Conservation (phyloP, 306 rosid genomes). For the Acmispon strigosus region DNA sequence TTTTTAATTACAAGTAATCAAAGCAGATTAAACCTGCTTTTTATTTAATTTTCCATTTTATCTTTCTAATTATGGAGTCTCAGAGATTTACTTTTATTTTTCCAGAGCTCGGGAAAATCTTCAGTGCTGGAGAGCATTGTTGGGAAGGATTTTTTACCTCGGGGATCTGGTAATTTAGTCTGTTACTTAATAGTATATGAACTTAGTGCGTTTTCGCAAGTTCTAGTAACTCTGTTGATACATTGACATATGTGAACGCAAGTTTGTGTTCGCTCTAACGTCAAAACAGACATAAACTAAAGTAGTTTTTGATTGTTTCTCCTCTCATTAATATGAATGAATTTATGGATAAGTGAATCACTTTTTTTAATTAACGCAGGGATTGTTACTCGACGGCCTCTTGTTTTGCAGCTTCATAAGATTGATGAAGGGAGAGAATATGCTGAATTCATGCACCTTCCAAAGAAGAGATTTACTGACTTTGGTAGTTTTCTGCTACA, state of each 20-base stretch:
- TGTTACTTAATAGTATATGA: not conserved
- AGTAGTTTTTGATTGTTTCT: not conserved
- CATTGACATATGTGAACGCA: no score
- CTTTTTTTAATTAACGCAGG: slow-evolving; percentile 38
- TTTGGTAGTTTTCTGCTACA: slow-evolving; percentile 48
- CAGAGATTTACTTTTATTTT: not conserved
- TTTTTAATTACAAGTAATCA: no score
- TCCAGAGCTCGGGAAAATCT: slow-evolving; percentile 94
- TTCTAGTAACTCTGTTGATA: no score
- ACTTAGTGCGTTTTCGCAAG: no score
- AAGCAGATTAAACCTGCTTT: no score
- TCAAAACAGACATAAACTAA: no score
- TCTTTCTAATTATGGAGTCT: not conserved
- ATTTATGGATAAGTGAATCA: not conserved
- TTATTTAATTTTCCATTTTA: not conserved
- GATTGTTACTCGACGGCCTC: slow-evolving; percentile 90
- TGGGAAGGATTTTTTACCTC: slow-evolving; percentile 97
- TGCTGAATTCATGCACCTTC: slow-evolving; percentile 89
- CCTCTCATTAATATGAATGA: not conserved
- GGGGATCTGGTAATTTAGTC: slow-evolving; percentile 79
- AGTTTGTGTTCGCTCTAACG: no score
- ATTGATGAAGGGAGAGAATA: slow-evolving; percentile 70
- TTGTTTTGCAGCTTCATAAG: slow-evolving; percentile 85
- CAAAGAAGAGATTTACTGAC: slow-evolving; percentile 67
- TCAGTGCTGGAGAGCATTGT: slow-evolving; percentile 96